phyloP scores from a whole-genome alignment of 805 yeast genomes.

The Pichia paraexigua region DNA sequence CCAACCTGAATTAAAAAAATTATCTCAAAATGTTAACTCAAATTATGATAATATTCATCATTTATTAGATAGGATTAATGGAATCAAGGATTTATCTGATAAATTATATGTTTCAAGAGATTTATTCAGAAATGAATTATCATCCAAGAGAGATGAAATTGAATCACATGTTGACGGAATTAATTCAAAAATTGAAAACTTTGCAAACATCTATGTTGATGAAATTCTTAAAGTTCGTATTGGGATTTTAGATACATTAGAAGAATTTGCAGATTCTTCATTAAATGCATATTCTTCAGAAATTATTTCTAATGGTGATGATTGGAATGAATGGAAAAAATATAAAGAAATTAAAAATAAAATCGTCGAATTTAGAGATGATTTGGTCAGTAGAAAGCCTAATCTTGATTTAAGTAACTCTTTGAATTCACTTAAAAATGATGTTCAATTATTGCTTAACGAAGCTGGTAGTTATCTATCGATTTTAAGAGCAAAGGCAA shows the following conservation, averaged over 20 bases:
- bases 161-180: constrained; percentile 23
- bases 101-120: constrained; percentile 36
- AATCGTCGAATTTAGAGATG: constrained; percentile 49
- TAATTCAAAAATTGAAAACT: constrained; percentile 11
- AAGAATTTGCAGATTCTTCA: constrained; percentile 65
- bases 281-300: constrained; percentile 57
- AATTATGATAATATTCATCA: constrained; percentile 24
- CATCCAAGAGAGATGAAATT: constrained; percentile 25
- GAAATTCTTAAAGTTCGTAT: constrained; percentile 28
- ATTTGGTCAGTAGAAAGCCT: constrained; percentile 32
- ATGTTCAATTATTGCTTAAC: constrained; percentile 41
- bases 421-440: constrained; percentile 33
- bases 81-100: constrained; percentile 6
- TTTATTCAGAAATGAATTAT: constrained; percentile 37
- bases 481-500: constrained; percentile 49
- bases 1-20: constrained; percentile 28
- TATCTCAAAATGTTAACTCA: constrained; percentile 22
- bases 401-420: constrained; percentile 22
- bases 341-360: constrained; percentile 49
- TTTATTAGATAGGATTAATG: constrained; percentile 21
- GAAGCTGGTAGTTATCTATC: constrained; percentile 59
- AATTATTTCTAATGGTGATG: constrained; percentile 38
- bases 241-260: constrained; percentile 54
- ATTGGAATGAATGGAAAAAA: constrained; percentile 53
- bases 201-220: constrained; percentile 24